These are phyloP conservation scores for Aegilops umbellulata DNA, from an alignment of 176 grass and related monocot genomes.

Conservation along the genomic window DNA sequence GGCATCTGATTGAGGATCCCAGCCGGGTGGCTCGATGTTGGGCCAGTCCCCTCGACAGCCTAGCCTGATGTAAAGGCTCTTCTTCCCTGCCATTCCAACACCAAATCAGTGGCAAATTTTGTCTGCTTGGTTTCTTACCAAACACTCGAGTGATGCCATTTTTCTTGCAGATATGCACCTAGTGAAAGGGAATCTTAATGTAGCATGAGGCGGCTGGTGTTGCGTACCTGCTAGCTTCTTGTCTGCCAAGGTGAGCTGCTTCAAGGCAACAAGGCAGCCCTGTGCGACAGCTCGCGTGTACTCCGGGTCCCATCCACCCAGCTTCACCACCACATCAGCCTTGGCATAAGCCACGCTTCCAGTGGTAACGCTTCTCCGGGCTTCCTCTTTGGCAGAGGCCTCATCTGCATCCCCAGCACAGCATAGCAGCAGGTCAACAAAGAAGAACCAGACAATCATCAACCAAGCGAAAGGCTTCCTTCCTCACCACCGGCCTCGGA, in stretches of 20 bases:
- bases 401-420: constrained; percentile 53
- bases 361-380: constrained; percentile 50
- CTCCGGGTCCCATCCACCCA: constrained; percentile 71
- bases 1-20: constrained; percentile 68
- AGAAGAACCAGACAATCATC: neutral
- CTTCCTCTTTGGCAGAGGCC: constrained; percentile 78
- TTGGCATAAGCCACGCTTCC: constrained; percentile 76
- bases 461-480: neutral
- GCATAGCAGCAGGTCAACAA: neutral
- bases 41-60: constrained; percentile 97
- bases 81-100: constrained; percentile 67
- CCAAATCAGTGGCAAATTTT: neutral
- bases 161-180: neutral
- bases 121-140: neutral
- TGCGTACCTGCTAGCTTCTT: constrained; percentile 78
- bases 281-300: constrained; percentile 77
- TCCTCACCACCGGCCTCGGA: constrained; percentile 60
- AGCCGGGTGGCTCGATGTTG: constrained; percentile 86
- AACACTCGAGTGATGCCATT: neutral
- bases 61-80: constrained; percentile 90
- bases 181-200: no score
- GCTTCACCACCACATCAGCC: constrained; percentile 84
- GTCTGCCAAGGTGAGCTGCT: constrained; percentile 81
- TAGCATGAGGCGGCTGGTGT: no score
- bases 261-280: constrained; percentile 82